phyloP scores from a whole-genome alignment of 2,329 filamentous ascomycete genomes.

The Aspergillus cejpii region DNA sequence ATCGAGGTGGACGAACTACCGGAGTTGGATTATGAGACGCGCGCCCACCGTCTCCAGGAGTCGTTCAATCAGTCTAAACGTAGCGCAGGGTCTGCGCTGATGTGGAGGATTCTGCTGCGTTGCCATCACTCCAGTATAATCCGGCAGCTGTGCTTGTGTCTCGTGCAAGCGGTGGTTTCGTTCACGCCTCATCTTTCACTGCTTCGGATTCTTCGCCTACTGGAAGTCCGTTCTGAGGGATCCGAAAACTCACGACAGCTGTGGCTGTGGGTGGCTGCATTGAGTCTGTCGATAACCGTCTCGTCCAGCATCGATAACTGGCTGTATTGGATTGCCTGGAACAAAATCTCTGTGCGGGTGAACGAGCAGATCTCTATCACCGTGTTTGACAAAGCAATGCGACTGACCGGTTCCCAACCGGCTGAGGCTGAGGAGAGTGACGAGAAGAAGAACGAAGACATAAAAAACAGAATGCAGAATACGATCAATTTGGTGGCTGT shows the following conservation, averaged over 20 bases:
- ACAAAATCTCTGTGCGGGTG: conserved; percentile 56
- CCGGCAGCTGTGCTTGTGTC: no score
- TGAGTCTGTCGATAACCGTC: conserved; percentile 40
- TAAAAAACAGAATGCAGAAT: conserved; percentile 56
- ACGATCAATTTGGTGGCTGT: conserved; percentile 70
- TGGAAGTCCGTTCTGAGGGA: conserved; percentile 22
- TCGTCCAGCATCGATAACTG: conserved; percentile 48
- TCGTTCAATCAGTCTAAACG: neutral
- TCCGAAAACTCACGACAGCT: conserved; percentile 25
- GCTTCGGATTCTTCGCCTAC: no score
- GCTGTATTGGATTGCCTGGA: conserved; percentile 46
- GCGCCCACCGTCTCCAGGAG: conserved; percentile 40
- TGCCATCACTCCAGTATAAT: no score
- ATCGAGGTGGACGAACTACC: conserved; percentile 57
- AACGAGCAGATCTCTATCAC: conserved; percentile 61
- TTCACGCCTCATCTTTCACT: no score
- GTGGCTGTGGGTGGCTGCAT: conserved; percentile 52
- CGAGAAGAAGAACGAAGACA: conserved; percentile 48
- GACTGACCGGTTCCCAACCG: conserved; percentile 42
- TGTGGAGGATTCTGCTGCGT: no score
- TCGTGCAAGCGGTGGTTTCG: no score
- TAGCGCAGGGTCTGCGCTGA: no score
- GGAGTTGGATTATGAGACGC: conserved; percentile 48
- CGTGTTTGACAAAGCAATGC: conserved; percentile 67
- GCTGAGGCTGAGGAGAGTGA: neutral